These are phyloP conservation scores for Pythium volutum DNA, from an alignment of 352 stramenopile species.

Conservation along the genomic window DNA sequence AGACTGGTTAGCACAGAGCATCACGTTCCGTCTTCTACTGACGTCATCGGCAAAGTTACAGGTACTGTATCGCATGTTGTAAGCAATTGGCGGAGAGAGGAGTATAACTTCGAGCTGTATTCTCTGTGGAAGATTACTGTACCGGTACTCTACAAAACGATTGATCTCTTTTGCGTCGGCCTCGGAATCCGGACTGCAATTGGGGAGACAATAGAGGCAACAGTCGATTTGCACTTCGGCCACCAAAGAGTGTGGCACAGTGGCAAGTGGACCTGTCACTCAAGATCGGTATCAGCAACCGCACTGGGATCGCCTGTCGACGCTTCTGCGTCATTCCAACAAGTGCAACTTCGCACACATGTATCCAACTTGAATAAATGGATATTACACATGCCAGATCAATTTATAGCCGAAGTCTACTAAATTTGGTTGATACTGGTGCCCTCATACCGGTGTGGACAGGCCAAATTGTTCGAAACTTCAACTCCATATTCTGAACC, in stretches of 20 bases:
- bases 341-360: neutral
- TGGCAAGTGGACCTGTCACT: neutral
- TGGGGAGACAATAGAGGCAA: no score
- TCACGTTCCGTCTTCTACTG: neutral
- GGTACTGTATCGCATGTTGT: neutral
- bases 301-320: neutral
- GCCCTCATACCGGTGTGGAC: no score
- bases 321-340: conserved; percentile 5
- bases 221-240: neutral
- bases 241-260: neutral
- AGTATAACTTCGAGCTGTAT: no score
- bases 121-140: no score
- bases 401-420: neutral
- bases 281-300: neutral
- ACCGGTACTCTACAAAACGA: no score
- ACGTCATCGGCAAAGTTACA: neutral
- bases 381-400: neutral
- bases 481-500: conserved; percentile 25
- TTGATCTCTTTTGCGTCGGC: no score
- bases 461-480: conserved; percentile 2
- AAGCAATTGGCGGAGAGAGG: no score
- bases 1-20: neutral
- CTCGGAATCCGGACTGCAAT: no score
- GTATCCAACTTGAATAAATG: neutral
- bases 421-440: neutral